These are phyloP conservation scores for Plantago elongata DNA, from an alignment of 257 asterid species.

Conservation along the genomic window DNA sequence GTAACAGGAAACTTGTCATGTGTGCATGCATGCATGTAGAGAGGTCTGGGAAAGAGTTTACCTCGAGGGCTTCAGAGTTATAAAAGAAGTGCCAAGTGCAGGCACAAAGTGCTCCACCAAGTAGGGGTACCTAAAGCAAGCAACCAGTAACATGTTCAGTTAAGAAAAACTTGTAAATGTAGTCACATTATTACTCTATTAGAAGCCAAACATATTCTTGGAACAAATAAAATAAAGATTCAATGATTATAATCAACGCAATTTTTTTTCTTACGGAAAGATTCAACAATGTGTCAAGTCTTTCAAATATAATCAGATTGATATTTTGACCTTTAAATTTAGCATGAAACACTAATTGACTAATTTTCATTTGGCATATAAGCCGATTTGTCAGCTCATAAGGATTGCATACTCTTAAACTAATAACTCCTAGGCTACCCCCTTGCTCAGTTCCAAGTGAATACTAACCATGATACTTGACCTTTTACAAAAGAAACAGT, in stretches of 20 bases:
- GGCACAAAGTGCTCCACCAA: constrained; percentile 96
- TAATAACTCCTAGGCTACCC: no score
- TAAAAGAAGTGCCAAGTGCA: constrained; percentile 99
- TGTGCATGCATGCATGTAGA: constrained; percentile 16
- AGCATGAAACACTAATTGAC: no score
- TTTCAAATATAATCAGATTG: no score
- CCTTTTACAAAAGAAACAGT: no score
- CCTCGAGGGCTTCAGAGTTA: constrained; percentile 93
- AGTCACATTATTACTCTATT: background rate
- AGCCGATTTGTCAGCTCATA: no score
- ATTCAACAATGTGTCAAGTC: no score
- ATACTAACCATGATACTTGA: no score
- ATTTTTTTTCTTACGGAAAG: no score
- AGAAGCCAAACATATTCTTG: background rate
- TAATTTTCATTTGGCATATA: no score
- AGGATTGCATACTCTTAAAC: no score
- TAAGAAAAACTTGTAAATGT: background rate
- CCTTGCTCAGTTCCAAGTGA: no score
- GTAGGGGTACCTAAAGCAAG: constrained; percentile 73
- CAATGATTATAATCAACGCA: background rate
- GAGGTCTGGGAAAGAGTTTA: constrained; percentile 21
- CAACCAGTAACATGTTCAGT: constrained; percentile 17
- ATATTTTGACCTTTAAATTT: no score
- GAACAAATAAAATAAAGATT: background rate
- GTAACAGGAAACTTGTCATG: constrained; percentile 6